phyloP scores from a whole-genome alignment of 352 stramenopile species.

The Salisapilia sapeloensis region DNA sequence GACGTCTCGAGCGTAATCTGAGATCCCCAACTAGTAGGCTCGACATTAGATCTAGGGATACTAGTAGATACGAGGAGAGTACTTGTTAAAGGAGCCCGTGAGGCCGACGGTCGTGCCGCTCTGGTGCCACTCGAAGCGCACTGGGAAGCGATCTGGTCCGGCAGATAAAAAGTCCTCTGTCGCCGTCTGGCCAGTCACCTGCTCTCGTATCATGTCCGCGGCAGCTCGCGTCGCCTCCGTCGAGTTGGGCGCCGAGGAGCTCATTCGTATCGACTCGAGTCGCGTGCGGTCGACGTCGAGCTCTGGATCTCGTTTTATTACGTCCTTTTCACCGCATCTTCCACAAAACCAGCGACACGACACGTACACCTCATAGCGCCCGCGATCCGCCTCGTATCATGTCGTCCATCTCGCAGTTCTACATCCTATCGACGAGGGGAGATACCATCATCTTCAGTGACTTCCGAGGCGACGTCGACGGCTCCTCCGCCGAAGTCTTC shows the following conservation, averaged over 20 bases:
- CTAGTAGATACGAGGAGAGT: conserved; percentile 2
- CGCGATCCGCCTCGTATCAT: no score
- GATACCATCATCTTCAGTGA: conserved; percentile 98
- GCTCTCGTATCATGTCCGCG: no score
- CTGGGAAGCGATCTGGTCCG: conserved; percentile 41
- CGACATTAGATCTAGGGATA: conserved; percentile 1
- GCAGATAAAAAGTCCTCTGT: no score
- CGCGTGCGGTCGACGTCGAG: no score
- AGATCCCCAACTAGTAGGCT: conserved; percentile 41
- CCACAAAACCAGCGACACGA: no score
- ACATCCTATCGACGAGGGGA: conserved; percentile 95
- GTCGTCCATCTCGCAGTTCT: conserved; percentile 95
- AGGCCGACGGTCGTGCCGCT: conserved; percentile 34
- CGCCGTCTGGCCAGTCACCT: no score
- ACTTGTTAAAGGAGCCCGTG: conserved; percentile 76
- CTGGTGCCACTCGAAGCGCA: conserved; percentile 39
- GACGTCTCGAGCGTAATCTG: conserved; percentile 51
- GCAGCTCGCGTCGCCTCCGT: no score
- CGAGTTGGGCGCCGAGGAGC: no score
- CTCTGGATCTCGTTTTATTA: no score
- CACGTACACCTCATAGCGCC: no score
- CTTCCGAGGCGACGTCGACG: conserved; percentile 84
- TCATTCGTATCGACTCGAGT: no score
- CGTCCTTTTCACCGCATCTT: no score
- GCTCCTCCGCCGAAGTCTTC: conserved; percentile 90